phyloP scores from a whole-genome alignment of 352 stramenopile species.

The Thalassiosira exigua region DNA sequence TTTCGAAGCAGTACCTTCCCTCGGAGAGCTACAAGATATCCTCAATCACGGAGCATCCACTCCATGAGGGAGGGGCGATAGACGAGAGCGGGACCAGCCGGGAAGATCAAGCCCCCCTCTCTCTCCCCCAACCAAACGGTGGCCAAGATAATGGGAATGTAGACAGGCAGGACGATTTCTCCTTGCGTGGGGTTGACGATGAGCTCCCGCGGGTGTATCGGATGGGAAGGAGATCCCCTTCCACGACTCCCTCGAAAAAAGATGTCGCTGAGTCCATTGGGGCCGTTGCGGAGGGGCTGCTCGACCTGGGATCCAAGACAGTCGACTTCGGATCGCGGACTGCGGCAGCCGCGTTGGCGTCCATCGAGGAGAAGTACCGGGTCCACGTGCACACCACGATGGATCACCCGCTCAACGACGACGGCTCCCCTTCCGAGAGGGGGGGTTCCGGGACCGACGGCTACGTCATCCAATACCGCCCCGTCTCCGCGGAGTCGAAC shows the following conservation, averaged over 20 bases:
- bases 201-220: constrained; percentile 11
- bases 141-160: too few relatives aligned
- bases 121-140: too few relatives aligned
- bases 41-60: background rate
- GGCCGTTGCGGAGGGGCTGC: constrained; percentile 21
- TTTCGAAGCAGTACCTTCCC: constrained; percentile 20
- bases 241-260: background rate
- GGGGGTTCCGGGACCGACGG: background rate
- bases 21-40: constrained; percentile 4
- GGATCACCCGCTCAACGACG: constrained; percentile 25
- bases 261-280: constrained; percentile 36
- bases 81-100: background rate
- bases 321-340: constrained; percentile 28
- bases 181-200: too few relatives aligned
- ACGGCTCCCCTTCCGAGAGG: background rate
- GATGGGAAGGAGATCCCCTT: background rate
- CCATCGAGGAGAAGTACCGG: constrained; percentile 27
- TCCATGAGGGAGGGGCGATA: background rate
- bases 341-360: constrained; percentile 25
- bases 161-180: too few relatives aligned
- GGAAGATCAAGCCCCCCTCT: background rate
- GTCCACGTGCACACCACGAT: background rate
- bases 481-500: constrained; percentile 4
- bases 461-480: constrained; percentile 22
- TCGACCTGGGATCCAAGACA: constrained; percentile 36